Evolutionary conservation across 768 basidiomycete genomes (phyloP).

Genomic region (Leccinum broughii): DNA sequence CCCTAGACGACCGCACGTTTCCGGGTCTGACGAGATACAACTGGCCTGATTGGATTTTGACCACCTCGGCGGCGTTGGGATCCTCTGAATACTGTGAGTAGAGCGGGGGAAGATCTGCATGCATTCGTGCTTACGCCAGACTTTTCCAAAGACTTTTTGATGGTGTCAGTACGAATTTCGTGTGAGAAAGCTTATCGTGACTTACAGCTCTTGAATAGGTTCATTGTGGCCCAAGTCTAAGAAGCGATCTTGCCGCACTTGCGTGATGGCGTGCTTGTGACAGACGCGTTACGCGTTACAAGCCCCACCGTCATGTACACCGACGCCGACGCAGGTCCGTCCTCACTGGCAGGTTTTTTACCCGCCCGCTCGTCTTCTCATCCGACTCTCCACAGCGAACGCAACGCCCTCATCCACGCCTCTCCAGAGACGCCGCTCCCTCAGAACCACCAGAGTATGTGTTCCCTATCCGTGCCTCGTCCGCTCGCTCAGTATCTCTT

Average conservation of each 20-base stretch:
- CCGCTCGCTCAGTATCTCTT: background rate
- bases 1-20: slow-evolving; percentile 85
- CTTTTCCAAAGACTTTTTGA: slow-evolving; percentile 77
- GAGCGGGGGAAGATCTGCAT: slow-evolving; percentile 14
- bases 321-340: slow-evolving; percentile 9
- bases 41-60: slow-evolving; percentile 90
- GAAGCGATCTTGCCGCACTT: slow-evolving; percentile 11
- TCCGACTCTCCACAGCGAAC: slow-evolving; percentile 8
- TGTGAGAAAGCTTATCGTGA: slow-evolving; percentile 19
- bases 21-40: slow-evolving; percentile 90
- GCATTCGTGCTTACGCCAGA: slow-evolving; percentile 77
- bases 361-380: background rate
- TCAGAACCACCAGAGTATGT: slow-evolving; percentile 18
- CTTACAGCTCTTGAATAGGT: slow-evolving; percentile 82
- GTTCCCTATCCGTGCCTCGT: background rate
- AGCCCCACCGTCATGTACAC: slow-evolving; percentile 12
- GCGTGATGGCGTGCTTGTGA: slow-evolving; percentile 20
- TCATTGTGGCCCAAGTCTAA: slow-evolving; percentile 53
- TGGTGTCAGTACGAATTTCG: slow-evolving; percentile 22
- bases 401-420: slow-evolving; percentile 13
- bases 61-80: slow-evolving; percentile 91
- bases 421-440: slow-evolving; percentile 12
- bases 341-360: background rate
- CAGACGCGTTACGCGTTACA: slow-evolving; percentile 33
- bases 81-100: slow-evolving; percentile 61